Evolutionary conservation across 139 green algal species (phyloP).

Genomic region (Gonium pectorale): DNA sequence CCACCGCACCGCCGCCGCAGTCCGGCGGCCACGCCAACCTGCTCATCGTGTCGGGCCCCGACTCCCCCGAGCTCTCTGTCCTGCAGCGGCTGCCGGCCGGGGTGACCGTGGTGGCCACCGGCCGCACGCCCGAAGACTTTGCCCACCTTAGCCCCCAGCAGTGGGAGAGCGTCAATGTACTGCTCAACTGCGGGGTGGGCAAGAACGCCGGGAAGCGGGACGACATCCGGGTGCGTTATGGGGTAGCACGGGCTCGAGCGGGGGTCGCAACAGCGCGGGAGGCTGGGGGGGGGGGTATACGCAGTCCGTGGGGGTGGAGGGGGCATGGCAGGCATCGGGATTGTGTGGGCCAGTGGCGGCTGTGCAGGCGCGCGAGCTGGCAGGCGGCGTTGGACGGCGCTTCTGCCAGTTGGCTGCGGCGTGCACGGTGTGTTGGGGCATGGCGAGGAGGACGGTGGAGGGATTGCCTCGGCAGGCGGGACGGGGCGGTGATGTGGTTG

Average conservation of each 20-base stretch:
- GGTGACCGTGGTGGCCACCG: slow-evolving; percentile 50
- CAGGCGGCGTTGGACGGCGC: too few relatives aligned
- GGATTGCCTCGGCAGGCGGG: too few relatives aligned
- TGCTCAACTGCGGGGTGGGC: slow-evolving; percentile 73
- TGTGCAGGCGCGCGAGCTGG: too few relatives aligned
- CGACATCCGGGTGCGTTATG: slow-evolving; percentile 65
- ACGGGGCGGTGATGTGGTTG: too few relatives aligned
- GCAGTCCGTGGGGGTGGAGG: too few relatives aligned
- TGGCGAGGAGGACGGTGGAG: too few relatives aligned
- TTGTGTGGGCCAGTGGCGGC: too few relatives aligned
- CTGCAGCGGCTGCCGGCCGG: slow-evolving; percentile 57
- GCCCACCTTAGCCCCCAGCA: slow-evolving; percentile 54
- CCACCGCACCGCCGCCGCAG: background rate
- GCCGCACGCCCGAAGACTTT: slow-evolving; percentile 35
- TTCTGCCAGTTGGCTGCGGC: too few relatives aligned
- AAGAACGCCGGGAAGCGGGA: slow-evolving; percentile 59
- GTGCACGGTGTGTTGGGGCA: too few relatives aligned
- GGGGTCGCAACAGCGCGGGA: background rate
- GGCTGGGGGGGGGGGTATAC: too few relatives aligned
- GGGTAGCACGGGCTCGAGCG: background rate
- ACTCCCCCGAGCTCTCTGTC: slow-evolving; percentile 61
- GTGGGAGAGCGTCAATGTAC: slow-evolving; percentile 60
- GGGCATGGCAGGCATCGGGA: too few relatives aligned
- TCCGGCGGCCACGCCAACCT: slow-evolving; percentile 42
- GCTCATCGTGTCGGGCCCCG: slow-evolving; percentile 58